Base-by-base conservation (phyloP, 805 yeast species). In the Yarrowia sp. region DNA sequence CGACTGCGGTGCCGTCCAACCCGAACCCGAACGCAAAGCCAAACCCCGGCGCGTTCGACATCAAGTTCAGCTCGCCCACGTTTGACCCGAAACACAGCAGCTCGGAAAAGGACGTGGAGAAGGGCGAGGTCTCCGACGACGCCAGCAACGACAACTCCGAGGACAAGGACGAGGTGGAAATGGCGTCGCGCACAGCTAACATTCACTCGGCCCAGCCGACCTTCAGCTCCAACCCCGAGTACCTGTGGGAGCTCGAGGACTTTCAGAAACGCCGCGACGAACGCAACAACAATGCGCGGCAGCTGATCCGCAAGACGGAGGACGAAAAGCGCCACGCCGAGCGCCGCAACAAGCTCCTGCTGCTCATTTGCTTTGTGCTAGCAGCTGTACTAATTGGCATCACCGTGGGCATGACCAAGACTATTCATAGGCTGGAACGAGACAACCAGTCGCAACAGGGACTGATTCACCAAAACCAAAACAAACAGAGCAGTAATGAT, bases 241-340 rank as follows among this genome's bases (percentile, higher is more conserved):
- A 51, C 58, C 32, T 51, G n/a, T 51, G 58, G 58, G 58, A 51
- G 21, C 58, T 51, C 22, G 58, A 51, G 12, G 58, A 51, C 21
- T 51, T 51, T n/a, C 58, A 51, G 30, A 51, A 51, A 33, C 58
- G 58, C 2, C 41, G 58, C 1, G 58, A 51, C 21, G 58, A 51
- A 5, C 40, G 58, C 21, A 33, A 51, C 41, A 33, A 33, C 30
- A 51, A 51, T 19, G 58, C 58, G 6, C 19, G 41, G 10, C 22
- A 51, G 22, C 41, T 51, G 41, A 28, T 51, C 11, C 40, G 41
- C 5, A 22, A 51, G 41, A 51, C 58, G 4, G 58, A 51, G 41
- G 41, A 33, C 17, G 58, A 51, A 11, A 51, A 51, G 10, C 30
- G 58, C 2, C 41, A 51, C 32, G 58, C 58, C 16, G 58, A 51